These are phyloP conservation scores for Carex pumila DNA, from an alignment of 176 grass and related monocot genomes.

Conservation along the genomic window DNA sequence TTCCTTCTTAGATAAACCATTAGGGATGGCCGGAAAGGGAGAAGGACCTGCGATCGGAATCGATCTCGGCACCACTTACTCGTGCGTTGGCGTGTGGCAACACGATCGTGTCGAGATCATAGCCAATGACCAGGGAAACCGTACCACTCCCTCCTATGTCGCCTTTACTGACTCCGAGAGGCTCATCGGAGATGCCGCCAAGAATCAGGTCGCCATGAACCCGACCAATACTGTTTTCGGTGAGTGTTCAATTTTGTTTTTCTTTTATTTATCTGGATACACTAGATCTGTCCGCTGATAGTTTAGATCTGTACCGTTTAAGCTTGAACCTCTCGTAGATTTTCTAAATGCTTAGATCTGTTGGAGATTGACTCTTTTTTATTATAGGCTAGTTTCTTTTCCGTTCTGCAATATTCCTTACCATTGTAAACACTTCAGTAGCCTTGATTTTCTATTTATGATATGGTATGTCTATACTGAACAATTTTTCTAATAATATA, in stretches of 20 bases:
- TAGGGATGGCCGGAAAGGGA: background rate
- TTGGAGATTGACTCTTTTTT: too few species aligned
- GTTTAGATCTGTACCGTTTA: too few species aligned
- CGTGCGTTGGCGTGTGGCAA: constrained; percentile 1
- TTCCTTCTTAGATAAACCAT: background rate
- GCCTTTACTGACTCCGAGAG: constrained; percentile 11
- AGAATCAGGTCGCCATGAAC: constrained; percentile 50
- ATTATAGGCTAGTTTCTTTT: too few species aligned
- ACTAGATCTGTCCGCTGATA: background rate
- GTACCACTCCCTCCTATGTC: background rate
- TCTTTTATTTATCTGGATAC: background rate
- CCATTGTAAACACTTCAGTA: background rate
- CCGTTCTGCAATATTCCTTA: too few species aligned
- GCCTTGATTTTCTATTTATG: background rate
- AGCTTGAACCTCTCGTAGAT: too few species aligned
- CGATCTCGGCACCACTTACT: constrained; percentile 8
- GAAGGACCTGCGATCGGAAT: background rate
- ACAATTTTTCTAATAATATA: background rate
- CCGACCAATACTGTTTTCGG: constrained; percentile 43
- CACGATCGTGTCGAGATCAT: constrained; percentile 6
- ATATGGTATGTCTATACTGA: background rate
- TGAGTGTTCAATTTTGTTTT: background rate
- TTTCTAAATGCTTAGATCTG: too few species aligned
- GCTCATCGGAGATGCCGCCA: constrained; percentile 39
- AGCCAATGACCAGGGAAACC: background rate